phyloP scores from a whole-genome alignment of 176 grass and related monocot species.

The Lolium perenne region DNA sequence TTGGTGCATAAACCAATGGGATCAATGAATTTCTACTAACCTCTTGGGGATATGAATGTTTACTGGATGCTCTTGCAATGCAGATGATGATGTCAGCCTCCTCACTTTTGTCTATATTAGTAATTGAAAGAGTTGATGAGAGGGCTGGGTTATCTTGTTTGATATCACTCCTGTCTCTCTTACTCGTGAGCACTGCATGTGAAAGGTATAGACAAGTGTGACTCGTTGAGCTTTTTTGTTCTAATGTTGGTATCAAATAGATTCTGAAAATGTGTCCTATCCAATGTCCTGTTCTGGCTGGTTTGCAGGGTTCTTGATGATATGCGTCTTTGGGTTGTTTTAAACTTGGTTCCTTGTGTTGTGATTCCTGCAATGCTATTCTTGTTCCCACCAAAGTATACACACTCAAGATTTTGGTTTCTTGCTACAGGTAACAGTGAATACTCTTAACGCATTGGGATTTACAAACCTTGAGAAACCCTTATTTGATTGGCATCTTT shows the following conservation, averaged over 20 bases:
- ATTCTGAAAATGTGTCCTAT: constrained; percentile 40
- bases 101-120: constrained; percentile 86
- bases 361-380: constrained; percentile 88
- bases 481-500: constrained; percentile 32
- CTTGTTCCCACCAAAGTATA: constrained; percentile 92
- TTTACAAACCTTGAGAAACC: constrained; percentile 17
- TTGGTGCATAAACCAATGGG: neutral
- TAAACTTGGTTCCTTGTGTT: constrained; percentile 78
- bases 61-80: constrained; percentile 44
- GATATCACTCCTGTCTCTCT: constrained; percentile 69
- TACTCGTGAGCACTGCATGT: constrained; percentile 78
- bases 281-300: constrained; percentile 45
- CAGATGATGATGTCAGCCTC: constrained; percentile 98
- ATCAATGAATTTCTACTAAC: neutral
- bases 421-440: constrained; percentile 78
- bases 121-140: constrained; percentile 94
- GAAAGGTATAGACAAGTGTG: constrained; percentile 72
- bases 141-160: constrained; percentile 77
- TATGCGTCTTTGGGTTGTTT: constrained; percentile 87
- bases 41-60: constrained; percentile 18
- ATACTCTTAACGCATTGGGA: constrained; percentile 7
- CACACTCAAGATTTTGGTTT: constrained; percentile 97
- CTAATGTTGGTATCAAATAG: constrained; percentile 33
- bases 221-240: constrained; percentile 29
- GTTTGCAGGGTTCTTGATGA: constrained; percentile 93